phyloP scores from a whole-genome alignment of 305 asterid species.

The Fraxinus xanthoxyloides region DNA sequence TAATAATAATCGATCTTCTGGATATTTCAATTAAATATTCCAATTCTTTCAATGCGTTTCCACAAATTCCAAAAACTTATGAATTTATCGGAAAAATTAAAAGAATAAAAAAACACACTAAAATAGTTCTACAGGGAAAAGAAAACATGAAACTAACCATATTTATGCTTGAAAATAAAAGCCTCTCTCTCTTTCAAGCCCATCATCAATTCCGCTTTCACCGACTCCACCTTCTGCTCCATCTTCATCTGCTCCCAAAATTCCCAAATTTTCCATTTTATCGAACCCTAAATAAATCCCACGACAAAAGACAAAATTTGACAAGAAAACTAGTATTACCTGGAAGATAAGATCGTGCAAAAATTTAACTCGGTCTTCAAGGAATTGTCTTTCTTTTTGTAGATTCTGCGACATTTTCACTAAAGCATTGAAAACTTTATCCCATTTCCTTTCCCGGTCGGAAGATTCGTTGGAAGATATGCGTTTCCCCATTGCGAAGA shows the following conservation, averaged over 20 bases:
- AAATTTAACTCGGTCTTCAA: constrained; percentile 45
- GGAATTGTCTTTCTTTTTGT: constrained; percentile 50
- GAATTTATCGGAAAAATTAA: not conserved
- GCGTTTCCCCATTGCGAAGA: constrained; percentile 50
- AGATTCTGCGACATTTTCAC: constrained; percentile 43
- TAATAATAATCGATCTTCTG: not conserved
- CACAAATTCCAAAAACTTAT: not conserved
- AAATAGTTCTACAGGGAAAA: not conserved
- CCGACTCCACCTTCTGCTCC: constrained; percentile 45
- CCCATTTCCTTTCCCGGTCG: constrained; percentile 54
- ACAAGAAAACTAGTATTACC: constrained; percentile 35
- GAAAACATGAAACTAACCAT: constrained; percentile 41
- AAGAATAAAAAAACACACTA: not conserved
- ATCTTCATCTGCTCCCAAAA: constrained; percentile 55
- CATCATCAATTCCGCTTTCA: constrained; percentile 43
- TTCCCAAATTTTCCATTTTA: constrained; percentile 20
- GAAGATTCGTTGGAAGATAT: constrained; percentile 28
- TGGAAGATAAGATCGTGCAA: constrained; percentile 40
- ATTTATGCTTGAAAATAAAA: constrained; percentile 44
- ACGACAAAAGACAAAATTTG: not conserved
- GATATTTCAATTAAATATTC: not conserved
- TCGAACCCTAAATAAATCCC: constrained; percentile 33
- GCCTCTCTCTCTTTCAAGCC: constrained; percentile 65
- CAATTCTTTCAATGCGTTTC: not conserved
- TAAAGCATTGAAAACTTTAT: constrained; percentile 44